Base-by-base conservation (phyloP, 345 rosid genomes). In the Citrus sp. region DNA sequence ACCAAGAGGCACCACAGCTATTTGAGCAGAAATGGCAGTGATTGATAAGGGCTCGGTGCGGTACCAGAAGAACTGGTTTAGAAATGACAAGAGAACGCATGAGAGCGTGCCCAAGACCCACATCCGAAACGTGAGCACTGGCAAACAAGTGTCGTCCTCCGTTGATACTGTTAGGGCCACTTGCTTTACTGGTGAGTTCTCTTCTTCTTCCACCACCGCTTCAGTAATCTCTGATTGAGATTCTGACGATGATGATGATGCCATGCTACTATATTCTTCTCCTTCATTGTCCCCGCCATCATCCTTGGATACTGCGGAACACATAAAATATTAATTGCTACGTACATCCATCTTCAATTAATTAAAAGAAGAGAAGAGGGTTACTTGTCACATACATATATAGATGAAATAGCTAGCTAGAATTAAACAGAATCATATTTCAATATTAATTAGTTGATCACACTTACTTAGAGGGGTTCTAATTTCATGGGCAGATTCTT, bases 41-140 rank as follows among this genome's bases (percentile, higher is more conserved):
- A 96, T 96, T 2, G 99, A 58, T 34, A 96, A 80, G 28, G 99
- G 99, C 76, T 96, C 99, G 14, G 93, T 94, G 28, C 99, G 84
- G 84, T 96, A 96, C 97, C 98, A 91, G 60, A 96, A 96, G 89
- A 96, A 94, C 83, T 94, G 98, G 82, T 96, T 96, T 28, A 96
- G 92, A 79, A 96, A 94, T 1, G 99, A 96, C 40, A 96, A 58
- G 7, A 96, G 79, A 64, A 87, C 82, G 49, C 99, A 94, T 0
- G 99, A 92, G 6, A 94, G 16, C 2, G 89, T 87, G 73, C 99
- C 98, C 25, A 96, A 85, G 32, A 94, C 89, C 99, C 99, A 96
- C 97, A 92, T 94, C 55, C 97, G 88, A 67, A 96, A 96, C 6
- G 99, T 96, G 27, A 94, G 78, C 58, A 91, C 98, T 7, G 95